Conservation (phyloP, 495 filamentous ascomycete genomes). For the Neurospora africana region DNA sequence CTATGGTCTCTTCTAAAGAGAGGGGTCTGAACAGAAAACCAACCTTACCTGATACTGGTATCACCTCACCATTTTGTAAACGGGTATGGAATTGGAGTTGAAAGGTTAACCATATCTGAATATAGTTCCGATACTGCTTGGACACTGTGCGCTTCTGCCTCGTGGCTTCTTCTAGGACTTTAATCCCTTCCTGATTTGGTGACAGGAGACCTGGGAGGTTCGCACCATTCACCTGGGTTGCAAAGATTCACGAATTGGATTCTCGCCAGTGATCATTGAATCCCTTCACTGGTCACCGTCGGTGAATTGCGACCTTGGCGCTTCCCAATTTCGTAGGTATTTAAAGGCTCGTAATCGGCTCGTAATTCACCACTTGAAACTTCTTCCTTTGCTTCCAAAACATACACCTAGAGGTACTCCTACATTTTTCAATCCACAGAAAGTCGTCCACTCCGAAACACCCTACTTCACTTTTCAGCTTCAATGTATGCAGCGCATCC, state of each 20-base stretch:
- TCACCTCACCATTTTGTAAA: neutral
- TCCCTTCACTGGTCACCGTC: neutral
- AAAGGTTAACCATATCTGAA: neutral
- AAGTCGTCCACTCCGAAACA: neutral
- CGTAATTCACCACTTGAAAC: neutral
- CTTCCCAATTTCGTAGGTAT: neutral
- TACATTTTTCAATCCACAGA: neutral
- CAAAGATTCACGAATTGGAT: neutral
- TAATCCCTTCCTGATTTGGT: neutral
- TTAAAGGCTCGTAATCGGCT: too few species aligned
- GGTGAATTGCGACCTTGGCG: neutral
- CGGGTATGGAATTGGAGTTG: neutral
- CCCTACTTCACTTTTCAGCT: neutral
- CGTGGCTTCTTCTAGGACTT: neutral
- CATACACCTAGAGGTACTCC: neutral
- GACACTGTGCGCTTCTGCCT: neutral
- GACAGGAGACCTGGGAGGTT: neutral
- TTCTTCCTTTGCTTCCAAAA: neutral
- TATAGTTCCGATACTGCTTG: neutral
- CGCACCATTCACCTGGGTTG: neutral
- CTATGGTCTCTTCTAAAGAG: neutral
- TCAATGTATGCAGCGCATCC: neutral
- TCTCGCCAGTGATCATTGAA: neutral
- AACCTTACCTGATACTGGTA: neutral
- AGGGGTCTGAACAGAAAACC: neutral